Evolutionary conservation across 2,329 filamentous ascomycete species (phyloP), one percentile per base, ranked within the genome.

Genomic region (Ophiognomonia clavigignenti-juglandacearum): DNA sequence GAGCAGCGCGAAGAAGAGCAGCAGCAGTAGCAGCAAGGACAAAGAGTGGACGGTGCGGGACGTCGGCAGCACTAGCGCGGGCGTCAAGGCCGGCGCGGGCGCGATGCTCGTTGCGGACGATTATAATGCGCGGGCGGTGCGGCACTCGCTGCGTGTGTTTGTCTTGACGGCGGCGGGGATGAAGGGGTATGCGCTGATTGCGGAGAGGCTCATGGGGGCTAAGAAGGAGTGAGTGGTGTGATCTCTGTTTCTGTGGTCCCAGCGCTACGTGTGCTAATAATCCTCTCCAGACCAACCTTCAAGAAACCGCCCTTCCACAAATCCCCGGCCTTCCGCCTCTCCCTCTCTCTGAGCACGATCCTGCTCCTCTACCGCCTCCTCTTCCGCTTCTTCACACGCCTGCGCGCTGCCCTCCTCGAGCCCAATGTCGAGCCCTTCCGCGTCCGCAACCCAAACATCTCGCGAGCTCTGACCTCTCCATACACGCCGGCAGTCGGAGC

Each of bases 401-500:
- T 97, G 36, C 84, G 92, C 39, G 74, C 78, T 2, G 88, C 89
- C 54, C 74, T 98, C 4, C 80, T 95, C 35, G 83, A 86, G 29
- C 79, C 88, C n/a, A 80, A 88, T 47, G 89, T 91, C 1, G 77
- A 79, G 45, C 85, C 88, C 0, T 96, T 97, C 66, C 80, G 90
- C 13, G 73, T 77, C 48, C 85, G 92, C 45, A 96, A 97, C 59
- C 91, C 91, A 1, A 79, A 80, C 16, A 80, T 90, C 11, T 78
- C 87, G 0, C 74, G 73, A 18, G 80, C 86, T 0, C 73, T 98
- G 48, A 96, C 90, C 0, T 95, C 89, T 2, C 77, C 78, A 9
- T 86, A 90, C 61, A 87, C 92, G 1, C 92, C 92, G 1, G 90
- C 91, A 2, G 76, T 96, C n/a, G 93, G 92, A 10, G 91, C 92